phyloP scores from a whole-genome alignment of 176 grass and related monocot genomes.

The Alloteropsis semialata region DNA sequence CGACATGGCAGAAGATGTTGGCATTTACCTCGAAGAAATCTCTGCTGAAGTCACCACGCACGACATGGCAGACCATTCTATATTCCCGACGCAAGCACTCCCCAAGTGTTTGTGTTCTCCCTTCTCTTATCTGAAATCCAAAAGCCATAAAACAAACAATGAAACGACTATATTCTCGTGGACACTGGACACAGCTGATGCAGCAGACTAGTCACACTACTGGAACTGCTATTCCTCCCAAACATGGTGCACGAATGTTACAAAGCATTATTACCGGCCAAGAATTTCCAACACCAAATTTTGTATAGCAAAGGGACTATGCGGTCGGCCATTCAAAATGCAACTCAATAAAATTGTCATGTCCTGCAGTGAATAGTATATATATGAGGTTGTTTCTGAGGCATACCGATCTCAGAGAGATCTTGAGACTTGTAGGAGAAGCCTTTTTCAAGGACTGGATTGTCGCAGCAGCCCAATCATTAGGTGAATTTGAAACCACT shows the following conservation, averaged over 20 bases:
- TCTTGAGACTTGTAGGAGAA: constrained; percentile 85
- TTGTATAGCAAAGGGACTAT: no score
- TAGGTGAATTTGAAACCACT: constrained; percentile 34
- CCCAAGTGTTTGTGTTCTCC: constrained; percentile 57
- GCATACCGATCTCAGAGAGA: constrained; percentile 72
- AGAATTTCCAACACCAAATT: no score
- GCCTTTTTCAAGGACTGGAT: constrained; percentile 65
- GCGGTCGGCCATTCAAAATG: no score
- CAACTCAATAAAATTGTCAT: no score
- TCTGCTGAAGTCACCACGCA: constrained; percentile 73
- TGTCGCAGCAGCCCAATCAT: constrained; percentile 57
- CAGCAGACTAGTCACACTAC: no score
- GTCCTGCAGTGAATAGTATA: no score
- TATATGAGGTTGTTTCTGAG: neutral
- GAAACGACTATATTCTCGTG: neutral
- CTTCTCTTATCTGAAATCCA: constrained; percentile 77
- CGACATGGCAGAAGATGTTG: neutral
- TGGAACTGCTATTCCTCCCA: no score
- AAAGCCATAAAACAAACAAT: neutral
- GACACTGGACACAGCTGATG: neutral
- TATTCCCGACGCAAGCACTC: constrained; percentile 85
- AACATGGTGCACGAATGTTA: no score
- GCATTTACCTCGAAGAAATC: constrained; percentile 83
- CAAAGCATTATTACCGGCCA: no score
- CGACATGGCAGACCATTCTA: constrained; percentile 77